phyloP scores from a whole-genome alignment of 1,139 yeast species.

The Candida freyschussii region DNA sequence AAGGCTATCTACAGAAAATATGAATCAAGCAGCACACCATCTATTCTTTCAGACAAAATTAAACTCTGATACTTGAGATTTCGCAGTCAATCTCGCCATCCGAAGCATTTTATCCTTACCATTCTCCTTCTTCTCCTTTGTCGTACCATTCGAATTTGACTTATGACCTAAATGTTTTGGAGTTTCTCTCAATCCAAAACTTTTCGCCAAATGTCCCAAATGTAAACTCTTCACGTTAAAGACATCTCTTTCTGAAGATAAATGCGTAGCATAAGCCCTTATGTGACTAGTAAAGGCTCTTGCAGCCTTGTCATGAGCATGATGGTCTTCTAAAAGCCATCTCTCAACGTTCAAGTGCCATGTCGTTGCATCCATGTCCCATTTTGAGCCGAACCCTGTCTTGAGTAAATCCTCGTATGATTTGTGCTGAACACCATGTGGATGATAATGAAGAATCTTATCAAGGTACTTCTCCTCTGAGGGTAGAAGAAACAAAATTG shows the following conservation, averaged over 20 bases:
- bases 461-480: conserved; percentile 87
- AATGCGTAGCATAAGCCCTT: conserved; percentile 96
- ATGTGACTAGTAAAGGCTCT: conserved; percentile 85
- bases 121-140: conserved; percentile 46
- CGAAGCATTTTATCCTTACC: conserved; percentile 70
- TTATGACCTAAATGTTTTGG: conserved; percentile 68
- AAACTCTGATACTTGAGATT: conserved; percentile 64
- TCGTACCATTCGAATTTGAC: conserved; percentile 26
- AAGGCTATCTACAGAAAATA: conserved; percentile 82
- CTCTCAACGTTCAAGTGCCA: conserved; percentile 92
- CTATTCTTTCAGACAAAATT: conserved; percentile 44
- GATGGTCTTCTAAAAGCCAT: conserved; percentile 69
- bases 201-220: conserved; percentile 91
- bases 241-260: conserved; percentile 66
- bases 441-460: conserved; percentile 53
- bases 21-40: no score
- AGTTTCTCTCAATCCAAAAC: conserved; percentile 90
- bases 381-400: conserved; percentile 50
- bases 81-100: conserved; percentile 69
- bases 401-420: conserved; percentile 50
- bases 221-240: conserved; percentile 81
- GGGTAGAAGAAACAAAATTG: conserved; percentile 74
- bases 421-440: conserved; percentile 48
- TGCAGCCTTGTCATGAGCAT: conserved; percentile 57
- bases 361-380: conserved; percentile 96